phyloP scores from a whole-genome alignment of 495 filamentous ascomycete genomes.

The Penicillium mononematosum region DNA sequence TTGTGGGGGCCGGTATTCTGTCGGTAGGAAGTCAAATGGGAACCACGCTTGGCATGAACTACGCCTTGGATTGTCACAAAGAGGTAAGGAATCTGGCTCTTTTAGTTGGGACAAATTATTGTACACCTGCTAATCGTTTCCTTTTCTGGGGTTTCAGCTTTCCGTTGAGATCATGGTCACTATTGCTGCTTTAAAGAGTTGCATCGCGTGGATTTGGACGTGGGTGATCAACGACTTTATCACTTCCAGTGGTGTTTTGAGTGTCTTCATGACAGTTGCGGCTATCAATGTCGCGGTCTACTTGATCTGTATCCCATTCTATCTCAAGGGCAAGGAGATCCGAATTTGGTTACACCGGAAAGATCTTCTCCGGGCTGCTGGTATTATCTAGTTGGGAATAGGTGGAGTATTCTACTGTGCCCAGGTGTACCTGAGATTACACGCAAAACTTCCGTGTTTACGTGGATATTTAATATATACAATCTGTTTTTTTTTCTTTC shows the following conservation, averaged over 20 bases:
- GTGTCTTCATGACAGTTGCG: conserved; percentile 25
- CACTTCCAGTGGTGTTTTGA: conserved; percentile 13
- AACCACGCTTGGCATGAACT: conserved; percentile 26
- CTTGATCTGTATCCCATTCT: conserved; percentile 18
- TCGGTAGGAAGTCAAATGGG: conserved; percentile 29
- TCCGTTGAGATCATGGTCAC: conserved; percentile 25
- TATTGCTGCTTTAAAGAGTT: conserved; percentile 22
- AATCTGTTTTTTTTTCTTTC: too few species aligned
- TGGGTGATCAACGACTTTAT: conserved; percentile 28
- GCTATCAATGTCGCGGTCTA: conserved; percentile 25
- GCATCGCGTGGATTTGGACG: conserved; percentile 27
- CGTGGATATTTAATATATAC: neutral
- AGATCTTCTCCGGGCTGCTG: conserved; percentile 15
- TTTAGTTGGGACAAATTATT: neutral
- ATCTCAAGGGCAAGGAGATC: conserved; percentile 20
- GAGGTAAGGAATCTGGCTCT: conserved; percentile 11
- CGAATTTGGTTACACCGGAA: conserved; percentile 21
- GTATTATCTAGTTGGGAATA: conserved; percentile 1
- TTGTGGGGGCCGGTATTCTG: conserved; percentile 22
- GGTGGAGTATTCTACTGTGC: neutral
- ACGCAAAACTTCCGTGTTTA: neutral
- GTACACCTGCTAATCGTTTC: conserved; percentile 1
- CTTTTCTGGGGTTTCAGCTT: conserved; percentile 6
- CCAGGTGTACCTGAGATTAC: neutral
- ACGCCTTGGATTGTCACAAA: conserved; percentile 25